Evolutionary conservation across 2,329 filamentous ascomycete genomes (phyloP).

Genomic region (Paracamarosporium sp.): DNA sequence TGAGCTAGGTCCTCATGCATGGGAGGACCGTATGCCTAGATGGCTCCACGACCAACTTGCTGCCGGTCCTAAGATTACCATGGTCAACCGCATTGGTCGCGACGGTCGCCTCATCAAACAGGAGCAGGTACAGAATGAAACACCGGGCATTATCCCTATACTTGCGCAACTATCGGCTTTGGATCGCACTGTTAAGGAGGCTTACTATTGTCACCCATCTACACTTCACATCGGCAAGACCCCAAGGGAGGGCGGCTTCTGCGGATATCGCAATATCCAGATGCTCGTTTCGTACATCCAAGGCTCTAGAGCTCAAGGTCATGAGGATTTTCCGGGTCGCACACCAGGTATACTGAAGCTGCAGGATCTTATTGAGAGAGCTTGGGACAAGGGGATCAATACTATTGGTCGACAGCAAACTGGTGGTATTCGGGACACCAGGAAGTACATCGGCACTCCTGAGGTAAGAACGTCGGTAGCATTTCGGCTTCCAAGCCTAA

Average conservation of each 20-base stretch:
- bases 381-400: slow-evolving; percentile 88
- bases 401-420: slow-evolving; percentile 77
- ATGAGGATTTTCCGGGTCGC: slow-evolving; percentile 63
- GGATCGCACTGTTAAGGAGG: slow-evolving; percentile 69
- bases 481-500: slow-evolving; percentile 14
- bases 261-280: slow-evolving; percentile 94
- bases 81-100: slow-evolving; percentile 49
- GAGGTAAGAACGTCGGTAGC: slow-evolving; percentile 63
- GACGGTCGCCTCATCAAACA: slow-evolving; percentile 52
- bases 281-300: slow-evolving; percentile 85
- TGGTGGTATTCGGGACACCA: slow-evolving; percentile 83
- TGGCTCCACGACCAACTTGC: slow-evolving; percentile 51
- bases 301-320: slow-evolving; percentile 62
- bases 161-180: slow-evolving; percentile 60
- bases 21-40: slow-evolving; percentile 54
- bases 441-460: slow-evolving; percentile 94
- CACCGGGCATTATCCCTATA: slow-evolving; percentile 52
- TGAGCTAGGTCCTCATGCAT: slow-evolving; percentile 57
- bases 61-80: slow-evolving; percentile 47
- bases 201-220: slow-evolving; percentile 79
- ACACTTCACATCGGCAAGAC: slow-evolving; percentile 81
- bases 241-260: slow-evolving; percentile 87
- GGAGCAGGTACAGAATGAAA: slow-evolving; percentile 53
- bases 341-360: slow-evolving; percentile 81
- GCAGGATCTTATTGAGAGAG: slow-evolving; percentile 84